Base-by-base conservation (phyloP, 2,329 filamentous ascomycete genomes). In the Purpureocillium lavendulum region DNA sequence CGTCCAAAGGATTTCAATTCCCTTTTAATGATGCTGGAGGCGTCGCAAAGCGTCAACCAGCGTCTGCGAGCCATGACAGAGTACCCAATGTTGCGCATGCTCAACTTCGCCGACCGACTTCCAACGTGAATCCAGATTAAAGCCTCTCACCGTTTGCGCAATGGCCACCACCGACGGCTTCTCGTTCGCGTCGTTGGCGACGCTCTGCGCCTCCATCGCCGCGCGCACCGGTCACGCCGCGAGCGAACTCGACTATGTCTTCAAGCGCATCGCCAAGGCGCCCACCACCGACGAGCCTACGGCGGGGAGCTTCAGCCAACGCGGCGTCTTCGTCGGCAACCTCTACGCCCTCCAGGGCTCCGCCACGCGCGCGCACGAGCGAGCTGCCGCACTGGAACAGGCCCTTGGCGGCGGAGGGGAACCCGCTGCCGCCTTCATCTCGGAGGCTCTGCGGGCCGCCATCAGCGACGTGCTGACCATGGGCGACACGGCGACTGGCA, bases 181-280 rank as follows among this genome's bases (percentile, higher is more conserved):
- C 49, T 60, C 60, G 10, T 50, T 56, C 32, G 47, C 54, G 4
- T 56, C 58, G n/a, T 41, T 61, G 9, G 56, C 56, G 3, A 55
- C 59, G 0, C 48, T 54, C 9, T 56, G 54, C 36, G 48, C 53
- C 11, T 48, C 49, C 30, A 54, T 63, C 33, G 49, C 57, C 4
- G 52, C 59, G n/a, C 51, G 54, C 8, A 41, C 53, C 7, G 35
- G 58, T 7, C 54, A 57, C 0, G 51, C 51, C 15, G 47, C 48
- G 0, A 49, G 49, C 21, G 60, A 63, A 11, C 34, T 36, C 11
- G 34, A 45, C 45, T 10, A 6, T 5, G 21, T 26, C 21, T 10
- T 26, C 21, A 26, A 26, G 21, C 10, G 21, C 21, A 10, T 26
- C 21, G 10, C 21, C 21, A 26, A 26, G 10, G 21, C 21, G n/a